Evolutionary conservation across 2,329 filamentous ascomycete species (phyloP), one percentile per base, ranked within the genome.

Genomic region (Talaromyces pinophilus): DNA sequence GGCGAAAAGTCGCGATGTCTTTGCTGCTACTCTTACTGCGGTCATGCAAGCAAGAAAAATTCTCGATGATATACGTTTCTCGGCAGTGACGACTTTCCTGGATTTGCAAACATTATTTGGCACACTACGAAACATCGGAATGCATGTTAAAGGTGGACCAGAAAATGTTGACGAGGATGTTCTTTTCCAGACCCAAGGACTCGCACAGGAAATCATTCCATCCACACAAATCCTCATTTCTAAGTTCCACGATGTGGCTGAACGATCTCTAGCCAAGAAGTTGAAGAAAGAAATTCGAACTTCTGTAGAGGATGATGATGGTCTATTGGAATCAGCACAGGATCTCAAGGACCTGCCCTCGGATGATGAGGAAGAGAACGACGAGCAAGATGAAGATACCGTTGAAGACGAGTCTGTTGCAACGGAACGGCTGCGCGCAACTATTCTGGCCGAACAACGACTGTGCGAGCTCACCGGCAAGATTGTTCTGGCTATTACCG

Each of bases 391-490:
- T 25, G 84, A 87, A 55, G 66, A 72, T 60, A 72, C 70, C 7
- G 68, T 65, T 25, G 71, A 71, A 59, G 68, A 78, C 63, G 72
- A 75, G 35, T 76, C 78, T 2, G 72, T 75, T 5, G 70, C 65
- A n/a, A 74, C 73, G n/a, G 77, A 91, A 73, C 85, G 87, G 66
- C 82, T 87, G 70, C 85, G 88, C 59, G 85, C 86, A 46, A 87
- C 88, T 65, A 84, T 97, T 40, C 84, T 93, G 67, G 88, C 92
- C 0, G 95, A 98, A 78, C 90, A 94, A 75, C 87, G 89, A 22
- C 85, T 98, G 0, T 98, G 94, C 78, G 90, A 94, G 72, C 83
- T 97, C 30, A 89, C 93, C 0, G 90, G 88, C 69, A 96, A 95
- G 75, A 87, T 96, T 52, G 91, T 97, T 44, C 86, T 96, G 50